Conservation (phyloP, 2,329 filamentous ascomycete genomes). For the Fusarium irregulare region DNA sequence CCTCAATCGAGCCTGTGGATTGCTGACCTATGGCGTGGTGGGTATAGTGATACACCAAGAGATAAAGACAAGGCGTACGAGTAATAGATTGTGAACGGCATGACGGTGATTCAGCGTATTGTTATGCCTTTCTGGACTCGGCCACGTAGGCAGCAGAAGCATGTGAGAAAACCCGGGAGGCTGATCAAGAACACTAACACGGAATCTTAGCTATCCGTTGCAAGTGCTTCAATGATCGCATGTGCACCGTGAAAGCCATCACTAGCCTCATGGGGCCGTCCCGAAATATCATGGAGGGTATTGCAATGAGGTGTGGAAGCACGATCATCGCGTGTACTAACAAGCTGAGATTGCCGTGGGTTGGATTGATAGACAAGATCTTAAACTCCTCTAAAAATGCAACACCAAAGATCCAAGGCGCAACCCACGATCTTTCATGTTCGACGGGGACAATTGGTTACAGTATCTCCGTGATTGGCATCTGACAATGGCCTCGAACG, state of each 20-base stretch:
- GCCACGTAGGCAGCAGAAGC: neutral
- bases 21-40: neutral
- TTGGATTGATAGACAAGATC: constrained; percentile 4
- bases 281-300: neutral
- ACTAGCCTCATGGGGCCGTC: constrained; percentile 3
- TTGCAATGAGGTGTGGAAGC: neutral
- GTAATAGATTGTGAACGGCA: constrained; percentile 1
- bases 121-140: neutral
- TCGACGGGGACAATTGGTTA: neutral
- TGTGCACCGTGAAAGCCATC: neutral
- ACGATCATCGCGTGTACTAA: neutral
- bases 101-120: neutral
- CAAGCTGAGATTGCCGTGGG: neutral
- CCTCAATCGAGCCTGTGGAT: neutral
- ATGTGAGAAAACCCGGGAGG: neutral
- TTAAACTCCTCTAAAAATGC: neutral
- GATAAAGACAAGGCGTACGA: neutral
- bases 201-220: constrained; percentile 3
- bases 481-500: neutral
- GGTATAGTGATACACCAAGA: neutral
- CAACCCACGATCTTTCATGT: constrained; percentile 4
- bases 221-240: constrained; percentile 1
- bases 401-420: constrained; percentile 12
- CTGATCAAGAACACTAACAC: neutral
- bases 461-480: neutral